Conservation (phyloP, 257 asterid species). For the Solanum lignicaule region DNA sequence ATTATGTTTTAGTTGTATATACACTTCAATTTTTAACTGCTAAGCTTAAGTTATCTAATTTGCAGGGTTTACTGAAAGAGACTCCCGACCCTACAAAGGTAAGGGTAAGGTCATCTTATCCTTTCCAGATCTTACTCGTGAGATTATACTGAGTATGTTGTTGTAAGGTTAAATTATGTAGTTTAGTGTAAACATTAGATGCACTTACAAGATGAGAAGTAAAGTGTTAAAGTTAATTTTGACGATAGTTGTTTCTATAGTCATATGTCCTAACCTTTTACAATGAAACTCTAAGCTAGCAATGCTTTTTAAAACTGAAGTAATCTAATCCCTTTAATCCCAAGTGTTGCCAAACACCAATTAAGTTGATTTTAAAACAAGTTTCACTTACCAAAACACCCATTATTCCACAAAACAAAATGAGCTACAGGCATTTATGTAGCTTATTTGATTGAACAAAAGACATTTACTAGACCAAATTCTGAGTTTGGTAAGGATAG, state of each 20-base stretch:
- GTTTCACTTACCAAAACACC: no score
- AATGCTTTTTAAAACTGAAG: neutral
- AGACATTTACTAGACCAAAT: neutral
- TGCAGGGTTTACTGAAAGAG: neutral
- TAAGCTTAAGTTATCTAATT: neutral
- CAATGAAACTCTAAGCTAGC: neutral
- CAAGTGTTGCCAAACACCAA: neutral
- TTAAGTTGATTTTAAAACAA: no score
- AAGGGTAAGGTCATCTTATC: neutral
- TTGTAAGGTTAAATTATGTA: neutral
- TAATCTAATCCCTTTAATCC: neutral
- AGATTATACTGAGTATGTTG: neutral
- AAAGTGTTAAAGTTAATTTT: no score
- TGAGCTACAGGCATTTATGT: neutral
- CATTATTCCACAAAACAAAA: neutral
- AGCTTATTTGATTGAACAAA: neutral
- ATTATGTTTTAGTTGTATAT: neutral
- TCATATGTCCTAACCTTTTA: no score
- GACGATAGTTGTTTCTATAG: no score
- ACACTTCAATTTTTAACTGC: neutral
- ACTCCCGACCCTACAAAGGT: neutral
- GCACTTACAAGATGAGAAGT: neutral
- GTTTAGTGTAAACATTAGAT: no score
- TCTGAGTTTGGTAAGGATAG: neutral
- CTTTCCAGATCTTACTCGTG: no score